A percentile compares a stretch with the other conserved stretches of the same genome.
These are phyloP conservation scores for Graphilbum fragrans DNA, from an alignment of 2,329 filamentous ascomycete species.

Conservation along the genomic window DNA sequence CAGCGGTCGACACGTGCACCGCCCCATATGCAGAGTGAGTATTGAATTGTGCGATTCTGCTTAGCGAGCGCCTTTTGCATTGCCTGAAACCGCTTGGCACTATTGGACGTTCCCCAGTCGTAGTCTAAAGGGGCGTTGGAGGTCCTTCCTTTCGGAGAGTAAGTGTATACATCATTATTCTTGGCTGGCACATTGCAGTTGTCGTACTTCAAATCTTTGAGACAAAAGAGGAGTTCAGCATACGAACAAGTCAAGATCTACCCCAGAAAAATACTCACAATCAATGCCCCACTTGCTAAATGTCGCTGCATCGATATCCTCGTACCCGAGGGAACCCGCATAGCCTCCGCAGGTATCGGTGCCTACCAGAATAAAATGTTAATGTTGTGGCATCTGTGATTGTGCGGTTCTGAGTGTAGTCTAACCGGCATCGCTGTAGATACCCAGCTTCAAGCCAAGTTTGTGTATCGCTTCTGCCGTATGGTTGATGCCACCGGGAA, in stretches of 20 bases:
- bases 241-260: background rate
- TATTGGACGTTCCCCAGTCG: conserved; percentile 30
- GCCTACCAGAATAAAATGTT: conserved; percentile 29
- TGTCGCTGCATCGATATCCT: conserved; percentile 42
- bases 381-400: background rate
- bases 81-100: conserved; percentile 25
- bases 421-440: conserved; percentile 32
- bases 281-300: conserved; percentile 48
- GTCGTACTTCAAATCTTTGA: conserved; percentile 41
- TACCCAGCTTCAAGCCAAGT: conserved; percentile 48
- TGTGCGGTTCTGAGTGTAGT: background rate
- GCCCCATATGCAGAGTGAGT: conserved; percentile 35
- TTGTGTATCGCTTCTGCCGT: conserved; percentile 40
- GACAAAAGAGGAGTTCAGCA: background rate
- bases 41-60: conserved; percentile 27
- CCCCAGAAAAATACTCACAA: conserved; percentile 22
- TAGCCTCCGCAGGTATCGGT: conserved; percentile 39
- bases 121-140: conserved; percentile 24
- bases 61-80: conserved; percentile 31
- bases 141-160: conserved; percentile 2
- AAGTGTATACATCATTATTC: conserved; percentile 7
- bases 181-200: conserved; percentile 27
- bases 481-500: conserved; percentile 45
- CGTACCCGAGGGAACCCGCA: conserved; percentile 42
- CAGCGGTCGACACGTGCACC: conserved; percentile 27